These are phyloP conservation scores for Pseudopyricularia javanii DNA, from an alignment of 2,329 filamentous ascomycete genomes.

Conservation along the genomic window DNA sequence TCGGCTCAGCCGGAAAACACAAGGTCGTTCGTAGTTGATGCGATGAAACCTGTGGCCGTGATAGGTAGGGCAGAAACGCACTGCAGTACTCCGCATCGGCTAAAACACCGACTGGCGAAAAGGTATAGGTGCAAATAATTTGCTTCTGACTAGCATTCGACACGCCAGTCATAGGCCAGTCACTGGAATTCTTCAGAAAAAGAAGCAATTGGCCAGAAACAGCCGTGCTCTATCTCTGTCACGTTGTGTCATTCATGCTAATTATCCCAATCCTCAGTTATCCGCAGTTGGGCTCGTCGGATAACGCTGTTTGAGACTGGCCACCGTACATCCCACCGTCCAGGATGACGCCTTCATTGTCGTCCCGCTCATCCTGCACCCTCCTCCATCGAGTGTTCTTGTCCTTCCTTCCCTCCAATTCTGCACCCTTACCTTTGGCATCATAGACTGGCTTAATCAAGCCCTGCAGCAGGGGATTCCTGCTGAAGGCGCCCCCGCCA, in stretches of 20 bases:
- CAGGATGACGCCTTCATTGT: conserved; percentile 47
- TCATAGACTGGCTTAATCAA: conserved; percentile 54
- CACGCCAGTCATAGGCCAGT: too few species aligned
- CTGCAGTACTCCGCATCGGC: too few species aligned
- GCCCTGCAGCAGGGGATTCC: conserved; percentile 53
- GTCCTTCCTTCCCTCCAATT: conserved; percentile 28
- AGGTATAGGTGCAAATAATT: too few species aligned
- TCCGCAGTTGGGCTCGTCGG: conserved; percentile 28
- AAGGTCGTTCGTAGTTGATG: neutral
- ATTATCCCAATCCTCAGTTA: too few species aligned
- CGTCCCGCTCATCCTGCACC: conserved; percentile 46
- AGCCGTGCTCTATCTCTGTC: too few species aligned
- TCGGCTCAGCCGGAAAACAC: neutral
- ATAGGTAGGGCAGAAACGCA: neutral
- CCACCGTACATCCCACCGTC: conserved; percentile 38
- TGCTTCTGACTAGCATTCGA: too few species aligned
- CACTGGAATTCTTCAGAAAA: too few species aligned
- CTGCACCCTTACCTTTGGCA: conserved; percentile 36
- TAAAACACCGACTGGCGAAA: too few species aligned
- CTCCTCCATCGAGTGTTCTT: conserved; percentile 39
- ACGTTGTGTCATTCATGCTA: too few species aligned
- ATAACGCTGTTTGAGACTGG: conserved; percentile 14
- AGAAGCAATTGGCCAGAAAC: too few species aligned
- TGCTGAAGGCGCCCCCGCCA: conserved; percentile 50
- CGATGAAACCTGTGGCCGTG: neutral